Evolutionary conservation across 2,329 filamentous ascomycete species (phyloP).

Genomic region (Talaromyces sp.): DNA sequence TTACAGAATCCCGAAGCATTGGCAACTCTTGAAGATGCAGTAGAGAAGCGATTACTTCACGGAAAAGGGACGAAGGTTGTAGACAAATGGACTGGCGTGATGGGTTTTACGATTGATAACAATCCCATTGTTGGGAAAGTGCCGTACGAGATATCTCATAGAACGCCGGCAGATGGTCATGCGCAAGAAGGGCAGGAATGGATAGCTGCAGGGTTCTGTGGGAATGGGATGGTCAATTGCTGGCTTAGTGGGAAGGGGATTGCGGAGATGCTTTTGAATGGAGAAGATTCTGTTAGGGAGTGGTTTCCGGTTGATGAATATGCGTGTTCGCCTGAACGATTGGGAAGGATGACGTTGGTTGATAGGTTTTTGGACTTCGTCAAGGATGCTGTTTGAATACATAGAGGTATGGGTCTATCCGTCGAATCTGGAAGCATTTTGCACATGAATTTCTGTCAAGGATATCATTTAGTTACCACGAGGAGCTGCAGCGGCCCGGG

Average conservation of each 20-base stretch:
- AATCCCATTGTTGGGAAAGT: constrained; percentile 49
- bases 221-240: constrained; percentile 61
- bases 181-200: constrained; percentile 35
- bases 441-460: neutral
- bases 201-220: constrained; percentile 59
- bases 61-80: constrained; percentile 19
- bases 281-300: constrained; percentile 19
- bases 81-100: constrained; percentile 38
- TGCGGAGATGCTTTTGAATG: constrained; percentile 25
- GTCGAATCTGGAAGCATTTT: too few species aligned
- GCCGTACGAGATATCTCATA: constrained; percentile 37
- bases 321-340: constrained; percentile 13
- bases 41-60: constrained; percentile 14
- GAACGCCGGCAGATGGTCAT: constrained; percentile 9
- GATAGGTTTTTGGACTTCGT: constrained; percentile 12
- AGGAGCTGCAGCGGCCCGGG: constrained; percentile 18
- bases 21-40: neutral
- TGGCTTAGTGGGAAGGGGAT: constrained; percentile 26
- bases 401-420: too few species aligned
- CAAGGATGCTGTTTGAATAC: neutral
- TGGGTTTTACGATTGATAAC: constrained; percentile 49
- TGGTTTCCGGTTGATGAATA: constrained; percentile 22
- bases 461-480: neutral
- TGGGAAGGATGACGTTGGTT: constrained; percentile 8
- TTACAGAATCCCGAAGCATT: constrained; percentile 8